Conservation (phyloP, 2,329 filamentous ascomycete genomes). For the Neophaeococcomyces mojaviensis region DNA sequence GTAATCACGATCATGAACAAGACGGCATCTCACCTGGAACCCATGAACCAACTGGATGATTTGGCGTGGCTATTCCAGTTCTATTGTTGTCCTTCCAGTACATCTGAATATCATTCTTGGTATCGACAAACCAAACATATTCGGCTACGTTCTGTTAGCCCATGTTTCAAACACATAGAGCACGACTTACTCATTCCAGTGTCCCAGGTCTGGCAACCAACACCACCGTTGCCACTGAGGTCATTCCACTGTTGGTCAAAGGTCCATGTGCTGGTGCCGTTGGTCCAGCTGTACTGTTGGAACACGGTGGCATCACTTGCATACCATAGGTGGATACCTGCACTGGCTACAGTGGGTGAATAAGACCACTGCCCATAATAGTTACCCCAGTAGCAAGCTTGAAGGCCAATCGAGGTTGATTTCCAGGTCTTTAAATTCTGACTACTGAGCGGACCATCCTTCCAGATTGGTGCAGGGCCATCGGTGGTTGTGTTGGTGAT, state of each 20-base stretch:
- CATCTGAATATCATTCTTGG: slow-evolving; percentile 1
- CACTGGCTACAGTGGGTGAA: background rate
- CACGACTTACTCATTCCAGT: slow-evolving; percentile 7
- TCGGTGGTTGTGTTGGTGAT: slow-evolving; percentile 27
- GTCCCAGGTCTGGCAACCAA: slow-evolving; percentile 19
- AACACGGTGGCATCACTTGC: slow-evolving; percentile 6
- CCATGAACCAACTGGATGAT: slow-evolving; percentile 7
- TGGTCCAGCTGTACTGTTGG: slow-evolving; percentile 8
- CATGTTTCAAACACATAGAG: slow-evolving; percentile 19
- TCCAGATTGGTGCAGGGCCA: slow-evolving; percentile 30
- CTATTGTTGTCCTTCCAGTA: slow-evolving; percentile 8
- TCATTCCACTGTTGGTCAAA: slow-evolving; percentile 1
- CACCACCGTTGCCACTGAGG: slow-evolving; percentile 3
- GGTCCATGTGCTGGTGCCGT: slow-evolving; percentile 1
- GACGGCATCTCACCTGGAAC: slow-evolving; percentile 1
- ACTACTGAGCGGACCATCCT: slow-evolving; percentile 29
- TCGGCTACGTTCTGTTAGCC: background rate
- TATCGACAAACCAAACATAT: slow-evolving; percentile 9
- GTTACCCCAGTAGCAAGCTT: slow-evolving; percentile 32
- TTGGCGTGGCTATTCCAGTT: background rate
- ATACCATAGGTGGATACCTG: slow-evolving; percentile 25
- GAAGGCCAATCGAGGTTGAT: slow-evolving; percentile 29
- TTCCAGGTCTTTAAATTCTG: slow-evolving; percentile 27
- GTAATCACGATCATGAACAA: background rate
- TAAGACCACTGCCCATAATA: slow-evolving; percentile 20